phyloP scores from a whole-genome alignment of 225 moss, liverwort and hornwort species.

The Rhytidiadelphus loreus region DNA sequence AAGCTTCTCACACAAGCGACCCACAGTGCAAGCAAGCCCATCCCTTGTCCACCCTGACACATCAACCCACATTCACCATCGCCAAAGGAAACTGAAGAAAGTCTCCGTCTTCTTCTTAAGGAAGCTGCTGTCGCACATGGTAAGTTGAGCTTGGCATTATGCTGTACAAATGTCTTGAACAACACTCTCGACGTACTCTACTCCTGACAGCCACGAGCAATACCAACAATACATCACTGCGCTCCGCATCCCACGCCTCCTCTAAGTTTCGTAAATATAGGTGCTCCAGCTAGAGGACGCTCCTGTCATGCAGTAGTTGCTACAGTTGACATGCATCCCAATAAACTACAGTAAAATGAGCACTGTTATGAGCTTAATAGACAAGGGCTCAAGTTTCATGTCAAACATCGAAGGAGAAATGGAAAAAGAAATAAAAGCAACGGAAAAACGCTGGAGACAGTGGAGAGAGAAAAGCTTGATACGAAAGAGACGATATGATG shows the following conservation, averaged over 20 bases:
- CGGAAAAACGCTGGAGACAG: neutral
- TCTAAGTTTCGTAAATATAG: neutral
- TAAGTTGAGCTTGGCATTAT: neutral
- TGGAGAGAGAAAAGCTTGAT: neutral
- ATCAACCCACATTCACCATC: neutral
- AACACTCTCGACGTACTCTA: neutral
- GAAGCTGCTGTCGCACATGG: neutral
- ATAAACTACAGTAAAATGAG: too few species aligned
- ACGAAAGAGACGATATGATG: slow-evolving; percentile 19
- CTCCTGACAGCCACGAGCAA: slow-evolving; percentile 14
- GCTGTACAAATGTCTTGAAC: neutral
- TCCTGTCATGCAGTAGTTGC: neutral
- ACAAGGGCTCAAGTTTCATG: too few species aligned
- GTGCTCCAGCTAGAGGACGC: neutral
- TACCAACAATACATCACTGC: neutral
- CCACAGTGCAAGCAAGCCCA: neutral
- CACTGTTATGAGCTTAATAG: too few species aligned
- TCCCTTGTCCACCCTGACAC: neutral
- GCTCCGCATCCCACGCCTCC: neutral
- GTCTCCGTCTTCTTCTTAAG: neutral
- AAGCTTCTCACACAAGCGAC: neutral
- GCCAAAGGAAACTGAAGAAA: neutral
- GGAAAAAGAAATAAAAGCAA: neutral
- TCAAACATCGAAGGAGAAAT: neutral
- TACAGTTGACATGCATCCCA: neutral